phyloP scores from a whole-genome alignment of 2,329 filamentous ascomycete species.

The Colletotrichum tabaci region DNA sequence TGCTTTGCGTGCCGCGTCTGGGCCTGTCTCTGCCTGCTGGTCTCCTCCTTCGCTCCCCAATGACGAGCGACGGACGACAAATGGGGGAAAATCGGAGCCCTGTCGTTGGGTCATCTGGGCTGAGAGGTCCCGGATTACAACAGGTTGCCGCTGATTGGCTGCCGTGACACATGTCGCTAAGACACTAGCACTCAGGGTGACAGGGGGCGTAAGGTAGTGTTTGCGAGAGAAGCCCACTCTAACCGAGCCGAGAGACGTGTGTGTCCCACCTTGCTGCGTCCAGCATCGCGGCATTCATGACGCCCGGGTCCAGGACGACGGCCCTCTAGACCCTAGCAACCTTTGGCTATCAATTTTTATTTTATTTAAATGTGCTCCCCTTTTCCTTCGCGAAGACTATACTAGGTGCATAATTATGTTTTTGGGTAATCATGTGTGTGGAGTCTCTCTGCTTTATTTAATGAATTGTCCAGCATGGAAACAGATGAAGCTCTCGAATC shows the following conservation, averaged over 20 bases:
- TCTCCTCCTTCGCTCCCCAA: constrained; percentile 23
- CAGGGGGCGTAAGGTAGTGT: constrained; percentile 8
- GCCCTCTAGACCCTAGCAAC: not conserved
- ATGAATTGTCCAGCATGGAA: not conserved
- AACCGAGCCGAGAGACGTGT: constrained; percentile 4
- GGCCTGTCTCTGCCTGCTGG: constrained; percentile 1
- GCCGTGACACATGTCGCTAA: constrained; percentile 16
- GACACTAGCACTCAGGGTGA: constrained; percentile 13
- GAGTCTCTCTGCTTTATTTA: not conserved
- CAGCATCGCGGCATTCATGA: constrained; percentile 37
- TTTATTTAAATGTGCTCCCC: too few relatives aligned
- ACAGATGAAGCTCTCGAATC: not conserved
- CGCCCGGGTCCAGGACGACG: constrained; percentile 13
- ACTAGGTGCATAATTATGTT: constrained; percentile 9
- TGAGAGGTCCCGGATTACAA: constrained; percentile 44
- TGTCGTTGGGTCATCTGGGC: constrained; percentile 38
- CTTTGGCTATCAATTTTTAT: not conserved
- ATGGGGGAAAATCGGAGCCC: constrained; percentile 40
- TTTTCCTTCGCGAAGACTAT: not conserved
- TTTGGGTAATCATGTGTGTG: not conserved
- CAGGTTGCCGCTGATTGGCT: constrained; percentile 37
- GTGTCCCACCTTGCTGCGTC: constrained; percentile 30
- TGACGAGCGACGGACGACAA: constrained; percentile 41
- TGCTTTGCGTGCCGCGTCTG: constrained; percentile 14
- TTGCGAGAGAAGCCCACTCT: constrained; percentile 17